Percentiles rank a stretch among this genome's conserved stretches.
Conservation (phyloP, 352 stramenopile species). For the Thraustochytrium striatum region DNA sequence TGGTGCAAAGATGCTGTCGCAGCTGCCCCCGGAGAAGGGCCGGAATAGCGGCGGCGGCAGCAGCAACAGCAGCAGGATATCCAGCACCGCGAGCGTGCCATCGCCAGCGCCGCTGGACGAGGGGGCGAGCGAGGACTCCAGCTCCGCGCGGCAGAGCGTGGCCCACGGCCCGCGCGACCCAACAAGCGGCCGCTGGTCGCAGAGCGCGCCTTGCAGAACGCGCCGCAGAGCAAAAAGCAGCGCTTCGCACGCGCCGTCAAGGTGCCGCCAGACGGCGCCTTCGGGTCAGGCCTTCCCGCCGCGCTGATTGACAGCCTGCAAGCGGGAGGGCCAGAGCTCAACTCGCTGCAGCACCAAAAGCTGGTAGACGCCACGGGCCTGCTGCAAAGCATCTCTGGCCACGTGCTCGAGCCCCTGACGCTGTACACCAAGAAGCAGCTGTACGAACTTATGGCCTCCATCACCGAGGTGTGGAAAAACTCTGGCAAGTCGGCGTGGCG, state of each 20-base stretch:
- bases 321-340: background rate
- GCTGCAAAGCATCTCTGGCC: background rate
- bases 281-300: background rate
- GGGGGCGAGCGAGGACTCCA: too few species aligned
- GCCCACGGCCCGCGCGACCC: too few species aligned
- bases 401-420: constrained; percentile 30
- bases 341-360: constrained; percentile 25
- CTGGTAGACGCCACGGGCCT: constrained; percentile 11
- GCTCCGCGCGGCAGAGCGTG: too few species aligned
- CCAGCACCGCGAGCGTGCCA: too few species aligned
- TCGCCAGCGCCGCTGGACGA: too few species aligned
- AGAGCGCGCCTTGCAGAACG: too few species aligned
- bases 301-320: background rate
- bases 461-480: constrained; percentile 43
- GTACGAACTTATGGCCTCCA: constrained; percentile 42
- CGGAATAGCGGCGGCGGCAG: too few species aligned
- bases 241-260: constrained; percentile 4
- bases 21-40: too few species aligned
- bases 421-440: constrained; percentile 40
- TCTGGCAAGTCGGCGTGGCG: constrained; percentile 34
- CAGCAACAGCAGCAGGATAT: too few species aligned
- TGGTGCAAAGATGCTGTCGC: too few species aligned
- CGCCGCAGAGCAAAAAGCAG: too few species aligned
- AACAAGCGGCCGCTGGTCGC: too few species aligned
- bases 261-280: background rate